Evolutionary conservation across 306 rosid species (phyloP), one percentile per base, ranked within the genome.

Genomic region (Fagus crenata): DNA sequence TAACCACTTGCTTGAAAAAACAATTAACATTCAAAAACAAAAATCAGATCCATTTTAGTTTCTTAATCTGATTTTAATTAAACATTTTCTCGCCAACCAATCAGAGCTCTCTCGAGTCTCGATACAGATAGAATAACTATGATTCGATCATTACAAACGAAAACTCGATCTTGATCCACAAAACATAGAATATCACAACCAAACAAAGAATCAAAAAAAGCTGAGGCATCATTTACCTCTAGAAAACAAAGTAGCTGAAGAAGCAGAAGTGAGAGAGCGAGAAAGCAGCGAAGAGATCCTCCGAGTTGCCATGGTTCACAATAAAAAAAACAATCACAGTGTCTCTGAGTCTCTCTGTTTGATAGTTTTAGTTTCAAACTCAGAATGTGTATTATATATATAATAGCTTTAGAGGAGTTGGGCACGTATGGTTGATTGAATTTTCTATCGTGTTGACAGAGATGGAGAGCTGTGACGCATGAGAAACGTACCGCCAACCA

Each of bases 241-340:
- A 58, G 84, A 58, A 75, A 86, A 51, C 64, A 81, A 71, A 37
- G 85, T 74, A 33, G 85, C 13, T 31, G 86, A 61, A 77, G 91
- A 82, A 84, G 85, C 73, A 71, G 87, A 74, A 72, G 83, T 71
- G 67, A 89, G 8, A 2, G 97, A 86, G 36, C 89, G 90, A 85
- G 90, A 87, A 56, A 92, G 56, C 6, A 85, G 77, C 31, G 75
- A 78, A 1, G 86, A 79, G 59, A 89, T 77, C 84, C 87, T 81
- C 63, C 85, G 73, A 64, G 91, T 73, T 69, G 95, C 90, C 97
- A 92, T 89, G 82, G 14, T 75, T 43, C 32, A 61, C 11, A 28
- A 77, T 39, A 13, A 13, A 53, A 13, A 53, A 14, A 61, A 7
- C 31, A 32, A 68, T 37, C 68, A 12, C 40, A 13, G 37, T 41